phyloP scores from a whole-genome alignment of 805 yeast genomes.

The Spathaspora sp. region DNA sequence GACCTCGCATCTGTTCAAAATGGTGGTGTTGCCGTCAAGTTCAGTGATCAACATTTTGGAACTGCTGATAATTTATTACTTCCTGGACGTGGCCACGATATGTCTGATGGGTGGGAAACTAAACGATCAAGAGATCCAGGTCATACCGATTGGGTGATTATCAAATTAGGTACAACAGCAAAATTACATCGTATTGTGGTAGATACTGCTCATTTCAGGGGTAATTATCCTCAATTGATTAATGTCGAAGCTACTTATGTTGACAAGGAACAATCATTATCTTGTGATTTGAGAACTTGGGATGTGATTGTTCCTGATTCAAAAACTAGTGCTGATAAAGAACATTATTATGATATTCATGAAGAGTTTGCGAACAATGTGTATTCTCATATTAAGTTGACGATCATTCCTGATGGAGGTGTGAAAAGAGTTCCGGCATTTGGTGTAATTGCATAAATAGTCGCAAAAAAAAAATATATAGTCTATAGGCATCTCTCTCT shows the following conservation, averaged over 20 bases:
- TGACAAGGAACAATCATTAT: conserved; percentile 24
- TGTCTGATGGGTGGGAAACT: conserved; percentile 99
- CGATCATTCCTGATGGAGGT: conserved; percentile 96
- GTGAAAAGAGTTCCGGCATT: conserved; percentile 84
- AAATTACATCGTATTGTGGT: conserved; percentile 58
- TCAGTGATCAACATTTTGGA: conserved; percentile 93
- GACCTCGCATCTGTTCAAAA: conserved; percentile 80
- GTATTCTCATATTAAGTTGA: conserved; percentile 69
- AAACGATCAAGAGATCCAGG: conserved; percentile 78
- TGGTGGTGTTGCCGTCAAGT: conserved; percentile 85
- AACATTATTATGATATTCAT: conserved; percentile 53
- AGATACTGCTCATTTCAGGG: conserved; percentile 93
- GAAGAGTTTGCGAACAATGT: conserved; percentile 13
- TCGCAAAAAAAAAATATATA: background rate
- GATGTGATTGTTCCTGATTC: conserved; percentile 56
- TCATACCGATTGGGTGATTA: conserved; percentile 89
- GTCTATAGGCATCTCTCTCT: background rate
- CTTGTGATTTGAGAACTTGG: conserved; percentile 49
- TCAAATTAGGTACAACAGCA: conserved; percentile 69
- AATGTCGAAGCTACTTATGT: conserved; percentile 56
- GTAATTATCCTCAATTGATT: conserved; percentile 86
- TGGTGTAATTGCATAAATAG: conserved; percentile 45
- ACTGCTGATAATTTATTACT: conserved; percentile 82
- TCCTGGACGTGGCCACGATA: conserved; percentile 93
- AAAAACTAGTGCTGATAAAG: conserved; percentile 81